Evolutionary conservation across 2,329 filamentous ascomycete species (phyloP).

Genomic region (Sporothrix mexicana): DNA sequence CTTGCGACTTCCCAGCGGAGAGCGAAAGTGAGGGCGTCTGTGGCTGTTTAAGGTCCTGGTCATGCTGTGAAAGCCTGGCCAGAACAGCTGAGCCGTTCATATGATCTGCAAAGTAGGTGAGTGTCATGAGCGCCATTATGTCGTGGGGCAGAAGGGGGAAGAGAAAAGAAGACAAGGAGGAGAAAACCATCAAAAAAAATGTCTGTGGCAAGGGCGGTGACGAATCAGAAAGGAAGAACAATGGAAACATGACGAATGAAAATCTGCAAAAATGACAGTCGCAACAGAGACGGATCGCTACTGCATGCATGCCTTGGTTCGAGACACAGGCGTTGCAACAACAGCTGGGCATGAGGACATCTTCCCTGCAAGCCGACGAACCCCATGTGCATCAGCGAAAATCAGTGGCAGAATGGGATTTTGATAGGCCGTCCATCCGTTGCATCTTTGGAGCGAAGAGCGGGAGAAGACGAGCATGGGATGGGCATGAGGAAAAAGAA

Average conservation of each 20-base stretch:
- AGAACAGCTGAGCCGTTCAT: conserved; percentile 16
- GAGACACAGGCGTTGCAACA: conserved; percentile 24
- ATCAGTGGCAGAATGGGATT: neutral
- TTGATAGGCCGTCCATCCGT: neutral
- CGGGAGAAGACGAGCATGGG: neutral
- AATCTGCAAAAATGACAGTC: neutral
- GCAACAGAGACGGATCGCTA: neutral
- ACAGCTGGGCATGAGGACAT: conserved; percentile 19
- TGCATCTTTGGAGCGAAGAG: neutral
- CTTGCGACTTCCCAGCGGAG: no score
- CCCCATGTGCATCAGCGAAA: neutral
- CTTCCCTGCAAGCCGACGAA: conserved; percentile 1
- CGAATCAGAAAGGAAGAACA: conserved; percentile 21
- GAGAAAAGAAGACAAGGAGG: neutral
- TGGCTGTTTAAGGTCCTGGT: neutral
- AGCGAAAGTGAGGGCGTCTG: neutral
- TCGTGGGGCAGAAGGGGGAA: neutral
- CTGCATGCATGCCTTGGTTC: neutral
- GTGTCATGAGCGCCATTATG: neutral
- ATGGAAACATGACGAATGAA: neutral
- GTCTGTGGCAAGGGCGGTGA: neutral
- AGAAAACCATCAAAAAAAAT: neutral
- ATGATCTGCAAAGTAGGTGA: neutral
- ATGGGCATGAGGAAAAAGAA: neutral
- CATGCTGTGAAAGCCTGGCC: neutral